phyloP scores from a whole-genome alignment of 2,329 filamentous ascomycete species.

The Moelleriella libera region DNA sequence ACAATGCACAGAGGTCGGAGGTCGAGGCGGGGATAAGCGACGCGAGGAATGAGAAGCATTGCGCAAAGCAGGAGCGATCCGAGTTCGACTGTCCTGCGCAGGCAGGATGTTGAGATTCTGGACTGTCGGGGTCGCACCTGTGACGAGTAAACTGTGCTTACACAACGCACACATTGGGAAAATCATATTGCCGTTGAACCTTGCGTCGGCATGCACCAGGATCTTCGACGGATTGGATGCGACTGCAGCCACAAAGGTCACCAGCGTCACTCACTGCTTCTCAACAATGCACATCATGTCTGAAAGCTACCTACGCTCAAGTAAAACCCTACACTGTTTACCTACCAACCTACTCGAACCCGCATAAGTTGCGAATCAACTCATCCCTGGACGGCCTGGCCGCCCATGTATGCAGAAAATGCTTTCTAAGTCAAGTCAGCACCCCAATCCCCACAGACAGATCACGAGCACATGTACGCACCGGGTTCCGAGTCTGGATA shows the following conservation, averaged over 20 bases:
- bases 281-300: not conserved
- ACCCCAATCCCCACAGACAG: no score
- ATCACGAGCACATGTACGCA: constrained; percentile 20
- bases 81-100: no score
- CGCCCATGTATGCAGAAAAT: constrained; percentile 37
- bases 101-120: no score
- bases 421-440: constrained; percentile 23
- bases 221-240: not conserved
- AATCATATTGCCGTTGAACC: no score
- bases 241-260: not conserved
- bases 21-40: not conserved
- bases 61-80: not conserved
- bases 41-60: not conserved
- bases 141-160: no score
- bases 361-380: not conserved
- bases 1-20: no score
- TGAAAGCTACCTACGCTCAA: no score
- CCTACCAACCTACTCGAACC: not conserved
- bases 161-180: no score
- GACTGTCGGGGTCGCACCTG: no score
- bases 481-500: constrained; percentile 80
- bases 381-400: constrained; percentile 23
- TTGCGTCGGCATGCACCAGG: not conserved
- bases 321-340: no score
- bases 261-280: not conserved